phyloP scores from a whole-genome alignment of 495 filamentous ascomycete genomes.

The Penicillium desertorum region DNA sequence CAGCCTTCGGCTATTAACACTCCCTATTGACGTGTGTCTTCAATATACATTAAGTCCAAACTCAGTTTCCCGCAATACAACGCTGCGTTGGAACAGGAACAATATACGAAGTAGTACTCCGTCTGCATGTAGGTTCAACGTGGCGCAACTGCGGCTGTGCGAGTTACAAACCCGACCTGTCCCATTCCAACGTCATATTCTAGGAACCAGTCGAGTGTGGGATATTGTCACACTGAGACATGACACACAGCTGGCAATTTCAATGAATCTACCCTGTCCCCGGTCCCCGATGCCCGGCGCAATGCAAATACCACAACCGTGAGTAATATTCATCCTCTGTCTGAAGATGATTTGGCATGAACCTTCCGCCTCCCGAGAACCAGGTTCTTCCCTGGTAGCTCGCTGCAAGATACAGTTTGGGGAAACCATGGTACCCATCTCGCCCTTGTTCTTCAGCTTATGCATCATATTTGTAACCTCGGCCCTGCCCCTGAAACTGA shows the following conservation, averaged over 20 bases:
- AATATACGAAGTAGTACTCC: not conserved
- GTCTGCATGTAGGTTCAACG: slow-evolving; percentile 4
- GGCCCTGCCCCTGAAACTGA: slow-evolving; percentile 3
- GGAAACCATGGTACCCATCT: not conserved
- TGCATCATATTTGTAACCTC: not conserved
- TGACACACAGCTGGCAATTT: slow-evolving; percentile 1
- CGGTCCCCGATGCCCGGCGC: not conserved
- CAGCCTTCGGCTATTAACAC: not conserved
- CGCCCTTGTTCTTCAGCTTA: not conserved
- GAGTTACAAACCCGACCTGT: slow-evolving; percentile 1
- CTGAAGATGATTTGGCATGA: not conserved
- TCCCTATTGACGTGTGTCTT: not conserved
- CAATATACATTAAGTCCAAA: not conserved
- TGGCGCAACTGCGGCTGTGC: slow-evolving; percentile 4
- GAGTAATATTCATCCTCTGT: not conserved
- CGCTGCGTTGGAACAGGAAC: slow-evolving; percentile 14
- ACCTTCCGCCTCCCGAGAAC: not conserved
- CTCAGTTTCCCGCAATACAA: not conserved
- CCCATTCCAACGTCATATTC: slow-evolving; percentile 5
- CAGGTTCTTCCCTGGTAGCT: not conserved
- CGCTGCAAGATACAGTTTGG: not conserved
- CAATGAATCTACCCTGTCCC: not conserved
- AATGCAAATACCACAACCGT: not conserved
- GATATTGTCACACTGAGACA: slow-evolving; percentile 4
- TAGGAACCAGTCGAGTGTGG: slow-evolving; percentile 4